Evolutionary conservation across 768 basidiomycete genomes (phyloP).

Genomic region (Suillus fuscotomentosus): DNA sequence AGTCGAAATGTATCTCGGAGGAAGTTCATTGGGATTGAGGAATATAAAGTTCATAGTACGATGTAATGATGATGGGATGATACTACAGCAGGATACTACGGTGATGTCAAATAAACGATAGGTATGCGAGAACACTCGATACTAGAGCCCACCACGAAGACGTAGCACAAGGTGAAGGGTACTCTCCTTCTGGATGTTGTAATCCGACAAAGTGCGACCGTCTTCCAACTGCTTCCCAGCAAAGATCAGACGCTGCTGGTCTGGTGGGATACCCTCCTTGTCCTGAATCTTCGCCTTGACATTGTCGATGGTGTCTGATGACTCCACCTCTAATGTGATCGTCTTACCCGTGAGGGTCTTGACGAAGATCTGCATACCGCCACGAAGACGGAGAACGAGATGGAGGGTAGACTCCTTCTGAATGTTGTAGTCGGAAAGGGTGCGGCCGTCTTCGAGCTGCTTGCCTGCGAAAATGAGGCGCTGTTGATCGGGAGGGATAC

Average conservation of each 20-base stretch:
- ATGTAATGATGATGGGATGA: not conserved
- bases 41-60: not conserved
- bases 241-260: constrained; percentile 75
- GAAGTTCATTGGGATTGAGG: not conserved
- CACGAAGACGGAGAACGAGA: constrained; percentile 67
- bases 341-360: constrained; percentile 78
- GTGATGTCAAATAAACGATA: not conserved
- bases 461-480: constrained; percentile 93
- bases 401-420: constrained; percentile 86
- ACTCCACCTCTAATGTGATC: constrained; percentile 74
- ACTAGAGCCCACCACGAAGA: constrained; percentile 45
- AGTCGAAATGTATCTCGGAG: too few species aligned
- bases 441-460: constrained; percentile 92
- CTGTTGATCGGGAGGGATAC: constrained; percentile 82
- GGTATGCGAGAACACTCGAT: not conserved
- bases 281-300: constrained; percentile 79
- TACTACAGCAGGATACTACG: not conserved
- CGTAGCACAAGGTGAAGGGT: constrained; percentile 66
- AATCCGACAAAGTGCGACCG: constrained; percentile 75
- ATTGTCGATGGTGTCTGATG: constrained; percentile 74
- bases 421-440: constrained; percentile 88
- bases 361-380: constrained; percentile 72
- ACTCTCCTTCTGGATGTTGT: constrained; percentile 74
- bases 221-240: constrained; percentile 63
- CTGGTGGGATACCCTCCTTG: constrained; percentile 79